Percentiles rank a stretch among this genome's conserved stretches.
These are phyloP conservation scores for Colletotrichum shisoi DNA, from an alignment of 2,329 filamentous ascomycete species.

Conservation along the genomic window DNA sequence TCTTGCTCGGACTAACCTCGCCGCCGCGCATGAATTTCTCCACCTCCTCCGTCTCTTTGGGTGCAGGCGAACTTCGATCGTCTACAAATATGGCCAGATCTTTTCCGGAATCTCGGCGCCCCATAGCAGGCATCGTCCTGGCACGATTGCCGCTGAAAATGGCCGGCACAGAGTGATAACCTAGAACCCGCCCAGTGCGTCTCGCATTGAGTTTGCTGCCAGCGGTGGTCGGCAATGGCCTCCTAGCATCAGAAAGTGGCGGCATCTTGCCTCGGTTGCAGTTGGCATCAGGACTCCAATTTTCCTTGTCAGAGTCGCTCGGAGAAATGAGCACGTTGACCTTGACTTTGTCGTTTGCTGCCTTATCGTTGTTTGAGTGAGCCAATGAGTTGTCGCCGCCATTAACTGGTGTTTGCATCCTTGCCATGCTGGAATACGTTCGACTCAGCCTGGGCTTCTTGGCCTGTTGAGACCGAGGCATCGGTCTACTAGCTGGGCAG, in stretches of 20 bases:
- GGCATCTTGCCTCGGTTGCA: constrained; percentile 48
- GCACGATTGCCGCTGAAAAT: constrained; percentile 49
- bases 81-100: constrained; percentile 64
- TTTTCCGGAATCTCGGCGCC: constrained; percentile 45
- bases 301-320: constrained; percentile 91
- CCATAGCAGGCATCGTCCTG: constrained; percentile 53
- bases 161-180: constrained; percentile 50
- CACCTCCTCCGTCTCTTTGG: constrained; percentile 64
- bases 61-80: constrained; percentile 44
- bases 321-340: constrained; percentile 51
- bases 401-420: constrained; percentile 59
- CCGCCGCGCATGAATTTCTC: constrained; percentile 75
- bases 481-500: constrained; percentile 48
- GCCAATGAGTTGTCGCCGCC: constrained; percentile 8
- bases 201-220: constrained; percentile 49
- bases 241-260: constrained; percentile 44
- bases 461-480: constrained; percentile 47
- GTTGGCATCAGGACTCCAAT: constrained; percentile 72
- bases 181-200: constrained; percentile 53
- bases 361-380: constrained; percentile 13
- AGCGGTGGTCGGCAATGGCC: constrained; percentile 50
- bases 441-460: constrained; percentile 72
- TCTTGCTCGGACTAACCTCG: constrained; percentile 73
- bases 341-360: constrained; percentile 49
- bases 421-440: constrained; percentile 68